Conservation (phyloP, 148 eudicot species). For the Rhododendron ferrugineum region DNA sequence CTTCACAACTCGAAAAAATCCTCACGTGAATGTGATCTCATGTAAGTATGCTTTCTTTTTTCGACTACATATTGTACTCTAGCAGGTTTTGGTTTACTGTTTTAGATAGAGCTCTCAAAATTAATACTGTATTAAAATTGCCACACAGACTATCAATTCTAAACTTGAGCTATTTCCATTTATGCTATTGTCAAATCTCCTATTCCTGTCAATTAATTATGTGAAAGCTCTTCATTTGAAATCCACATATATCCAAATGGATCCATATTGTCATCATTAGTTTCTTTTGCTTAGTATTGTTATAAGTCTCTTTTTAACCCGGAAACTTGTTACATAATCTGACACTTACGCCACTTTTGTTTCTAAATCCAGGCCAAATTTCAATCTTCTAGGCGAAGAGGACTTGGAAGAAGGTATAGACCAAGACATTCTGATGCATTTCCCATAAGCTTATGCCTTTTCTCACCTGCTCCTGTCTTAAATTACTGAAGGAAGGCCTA, state of each 20-base stretch:
- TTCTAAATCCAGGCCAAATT: constrained; percentile 60
- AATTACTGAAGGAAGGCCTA: constrained; percentile 30
- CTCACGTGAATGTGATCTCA: constrained; percentile 20
- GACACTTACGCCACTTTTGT: background rate
- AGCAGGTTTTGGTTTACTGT: background rate
- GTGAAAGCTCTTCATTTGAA: background rate
- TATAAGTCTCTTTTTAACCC: background rate
- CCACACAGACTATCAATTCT: background rate
- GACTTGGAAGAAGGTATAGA: constrained; percentile 49
- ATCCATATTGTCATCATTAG: background rate
- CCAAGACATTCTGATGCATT: background rate
- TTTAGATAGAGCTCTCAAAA: background rate
- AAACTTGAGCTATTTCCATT: background rate
- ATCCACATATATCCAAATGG: background rate
- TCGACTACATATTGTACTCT: background rate
- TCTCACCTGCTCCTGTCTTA: constrained; percentile 9
- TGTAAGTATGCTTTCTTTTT: constrained; percentile 35
- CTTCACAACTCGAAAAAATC: constrained; percentile 26
- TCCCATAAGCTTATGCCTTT: constrained; percentile 2
- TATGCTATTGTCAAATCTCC: background rate
- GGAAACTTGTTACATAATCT: background rate
- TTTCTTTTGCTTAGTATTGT: background rate
- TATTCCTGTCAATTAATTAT: background rate
- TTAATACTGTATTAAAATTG: background rate
- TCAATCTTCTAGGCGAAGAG: constrained; percentile 77